Conservation (phyloP, 1,139 yeast genomes). For the Pichia sp. region DNA sequence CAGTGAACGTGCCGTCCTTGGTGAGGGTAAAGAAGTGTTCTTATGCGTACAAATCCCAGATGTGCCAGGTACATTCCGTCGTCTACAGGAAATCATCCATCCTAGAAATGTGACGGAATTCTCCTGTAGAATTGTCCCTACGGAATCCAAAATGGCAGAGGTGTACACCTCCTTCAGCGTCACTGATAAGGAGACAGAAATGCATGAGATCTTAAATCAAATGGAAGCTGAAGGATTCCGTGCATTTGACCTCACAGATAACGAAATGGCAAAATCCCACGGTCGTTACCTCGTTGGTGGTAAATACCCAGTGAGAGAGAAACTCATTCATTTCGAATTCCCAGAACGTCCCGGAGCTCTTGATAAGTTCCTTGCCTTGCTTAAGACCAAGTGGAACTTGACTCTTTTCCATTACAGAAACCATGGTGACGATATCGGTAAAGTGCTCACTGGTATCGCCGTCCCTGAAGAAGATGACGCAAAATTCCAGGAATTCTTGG, state of each 20-base stretch:
- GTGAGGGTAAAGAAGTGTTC: slow-evolving; percentile 96
- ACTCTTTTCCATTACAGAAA: slow-evolving; percentile 94
- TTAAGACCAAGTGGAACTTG: slow-evolving; percentile 81
- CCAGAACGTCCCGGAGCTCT: slow-evolving; percentile 98
- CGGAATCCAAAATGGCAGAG: slow-evolving; percentile 41
- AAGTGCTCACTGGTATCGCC: slow-evolving; percentile 81
- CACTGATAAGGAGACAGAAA: slow-evolving; percentile 56
- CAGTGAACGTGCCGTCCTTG: slow-evolving; percentile 95
- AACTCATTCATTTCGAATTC: slow-evolving; percentile 78
- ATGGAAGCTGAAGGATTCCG: slow-evolving; percentile 45
- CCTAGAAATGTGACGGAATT: slow-evolving; percentile 94
- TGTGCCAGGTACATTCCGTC: slow-evolving; percentile 79
- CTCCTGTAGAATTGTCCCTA: slow-evolving; percentile 56
- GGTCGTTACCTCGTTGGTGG: slow-evolving; percentile 97
- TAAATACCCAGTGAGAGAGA: slow-evolving; percentile 63
- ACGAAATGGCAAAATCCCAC: slow-evolving; percentile 92
- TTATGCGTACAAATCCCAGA: slow-evolving; percentile 88
- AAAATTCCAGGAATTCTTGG: slow-evolving; percentile 61
- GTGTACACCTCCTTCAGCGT: slow-evolving; percentile 87
- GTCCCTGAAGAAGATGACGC: slow-evolving; percentile 68
- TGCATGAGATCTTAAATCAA: slow-evolving; percentile 35
- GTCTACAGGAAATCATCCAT: slow-evolving; percentile 63
- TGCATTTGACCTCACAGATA: slow-evolving; percentile 80
- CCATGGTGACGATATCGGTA: slow-evolving; percentile 93
- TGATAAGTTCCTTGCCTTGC: slow-evolving; percentile 62